Evolutionary conservation across 352 stramenopile species (phyloP).

Genomic region (Pelagophyceae sp.): DNA sequence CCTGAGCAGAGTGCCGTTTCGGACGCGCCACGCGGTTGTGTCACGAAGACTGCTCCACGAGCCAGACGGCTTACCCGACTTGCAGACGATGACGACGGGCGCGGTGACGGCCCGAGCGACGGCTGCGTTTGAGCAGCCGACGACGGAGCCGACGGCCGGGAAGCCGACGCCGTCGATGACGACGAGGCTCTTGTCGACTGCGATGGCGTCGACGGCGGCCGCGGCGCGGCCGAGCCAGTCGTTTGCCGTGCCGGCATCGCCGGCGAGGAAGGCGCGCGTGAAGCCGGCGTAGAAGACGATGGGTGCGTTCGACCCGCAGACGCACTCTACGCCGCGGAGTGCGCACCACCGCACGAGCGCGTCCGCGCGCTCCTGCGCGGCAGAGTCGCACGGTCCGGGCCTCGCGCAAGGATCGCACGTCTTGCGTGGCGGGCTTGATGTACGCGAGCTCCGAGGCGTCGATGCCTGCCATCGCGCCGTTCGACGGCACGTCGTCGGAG

Average conservation of each 20-base stretch:
- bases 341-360: conserved; percentile 66
- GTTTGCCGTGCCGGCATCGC: conserved; percentile 28
- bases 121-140: conserved; percentile 31
- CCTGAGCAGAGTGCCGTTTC: no score
- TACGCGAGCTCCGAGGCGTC: conserved; percentile 53
- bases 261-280: conserved; percentile 64
- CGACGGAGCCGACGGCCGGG: conserved; percentile 43
- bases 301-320: conserved; percentile 50
- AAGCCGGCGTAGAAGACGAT: conserved; percentile 75
- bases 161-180: conserved; percentile 72
- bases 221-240: conserved; percentile 35
- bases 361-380: conserved; percentile 52
- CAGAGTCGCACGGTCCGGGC: no score
- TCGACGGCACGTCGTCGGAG: no score
- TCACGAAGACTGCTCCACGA: no score
- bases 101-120: conserved; percentile 43
- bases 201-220: conserved; percentile 53
- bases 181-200: conserved; percentile 54
- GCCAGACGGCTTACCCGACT: no score
- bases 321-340: conserved; percentile 48
- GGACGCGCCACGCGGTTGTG: no score
- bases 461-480: no score
- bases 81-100: conserved; percentile 65
- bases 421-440: conserved; percentile 75
- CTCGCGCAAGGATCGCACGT: no score